A percentile compares a stretch with the other conserved stretches of the same genome.
These are phyloP conservation scores for Paradendryphiella salina DNA, from an alignment of 2,329 filamentous ascomycete genomes.

Conservation along the genomic window DNA sequence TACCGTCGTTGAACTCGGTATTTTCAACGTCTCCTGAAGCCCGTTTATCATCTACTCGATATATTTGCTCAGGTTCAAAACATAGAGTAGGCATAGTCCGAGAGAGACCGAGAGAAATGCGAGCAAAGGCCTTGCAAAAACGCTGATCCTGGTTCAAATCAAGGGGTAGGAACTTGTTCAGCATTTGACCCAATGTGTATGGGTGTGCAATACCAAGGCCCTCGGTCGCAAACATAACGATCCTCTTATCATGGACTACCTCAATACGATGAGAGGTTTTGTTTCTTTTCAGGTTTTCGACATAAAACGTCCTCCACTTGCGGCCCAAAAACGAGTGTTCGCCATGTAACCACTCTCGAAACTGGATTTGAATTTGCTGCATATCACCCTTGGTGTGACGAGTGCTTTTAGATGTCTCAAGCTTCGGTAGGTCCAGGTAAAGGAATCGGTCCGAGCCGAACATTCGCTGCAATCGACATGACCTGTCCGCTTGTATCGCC, in stretches of 20 bases:
- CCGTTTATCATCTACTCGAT: slow-evolving; percentile 31
- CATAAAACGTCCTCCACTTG: slow-evolving; percentile 48
- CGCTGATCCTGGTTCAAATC: slow-evolving; percentile 40
- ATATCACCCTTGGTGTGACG: slow-evolving; percentile 16
- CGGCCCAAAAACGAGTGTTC: slow-evolving; percentile 49
- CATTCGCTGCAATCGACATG: slow-evolving; percentile 44
- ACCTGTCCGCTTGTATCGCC: slow-evolving; percentile 34
- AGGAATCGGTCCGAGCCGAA: slow-evolving; percentile 50
- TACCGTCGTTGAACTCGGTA: slow-evolving; percentile 42
- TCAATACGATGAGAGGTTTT: slow-evolving; percentile 30
- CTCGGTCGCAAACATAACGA: slow-evolving; percentile 45
- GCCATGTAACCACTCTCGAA: slow-evolving; percentile 40
- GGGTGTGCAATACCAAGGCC: slow-evolving; percentile 33
- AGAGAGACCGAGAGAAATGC: slow-evolving; percentile 51
- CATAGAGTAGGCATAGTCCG: slow-evolving; percentile 43
- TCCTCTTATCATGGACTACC: slow-evolving; percentile 22
- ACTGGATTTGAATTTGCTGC: slow-evolving; percentile 28
- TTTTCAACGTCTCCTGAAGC: slow-evolving; percentile 45
- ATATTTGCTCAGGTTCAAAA: slow-evolving; percentile 47
- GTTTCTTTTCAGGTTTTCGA: slow-evolving; percentile 43
- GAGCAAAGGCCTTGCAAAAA: slow-evolving; percentile 50
- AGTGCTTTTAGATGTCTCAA: slow-evolving; percentile 20
- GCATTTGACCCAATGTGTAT: slow-evolving; percentile 30
- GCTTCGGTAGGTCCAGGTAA: slow-evolving; percentile 44
- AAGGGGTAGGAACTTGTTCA: slow-evolving; percentile 50